Base-by-base conservation (phyloP, 2,329 filamentous ascomycete genomes). In the Penicillium sp. region DNA sequence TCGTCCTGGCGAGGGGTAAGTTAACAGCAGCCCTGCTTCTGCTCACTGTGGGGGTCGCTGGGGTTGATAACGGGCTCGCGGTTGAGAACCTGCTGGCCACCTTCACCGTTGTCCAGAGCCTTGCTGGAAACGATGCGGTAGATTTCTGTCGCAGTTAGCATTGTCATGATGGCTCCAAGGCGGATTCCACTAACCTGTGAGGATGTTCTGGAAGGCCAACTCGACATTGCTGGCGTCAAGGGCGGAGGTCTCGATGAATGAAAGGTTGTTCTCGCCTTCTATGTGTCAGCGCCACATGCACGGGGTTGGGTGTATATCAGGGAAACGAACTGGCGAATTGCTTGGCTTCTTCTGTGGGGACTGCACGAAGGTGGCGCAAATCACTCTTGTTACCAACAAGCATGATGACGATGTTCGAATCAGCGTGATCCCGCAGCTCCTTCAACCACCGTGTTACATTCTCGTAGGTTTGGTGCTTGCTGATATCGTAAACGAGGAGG, bases 381-480 rank as follows among this genome's bases (percentile, higher is more conserved):
- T 99, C 94, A 78, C 92, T 97, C 89, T 99, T 99, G 87, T 99
- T 99, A 77, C 94, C 94, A 53, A 97, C 94, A 70, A 99, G 83
- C 94, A 99, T 99, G 75, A 99, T 99, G 70, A 99, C 92, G 70
- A 97, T 97, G 81, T 97, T 97, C 70, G 92, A 92, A 76, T 99
- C 94, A 67, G 94, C 94, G 78, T 99, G 92, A 74, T 97, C 94
- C 69, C 94, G 87, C 72, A 99, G 84, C 83, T 99, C 94, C 82
- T 97, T 99, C 81, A 99, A 81, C 94, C 94, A 99, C 79, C 95
- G 86, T 65, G 92, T 97, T 71, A 99, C 94, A 75, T 97, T 97
- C 80, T 97, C 93, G 78, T 97, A 97, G 64, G 94, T 97, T 81
- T 96, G 92, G 79, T 97, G 92, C 85, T 97, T 97, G 89, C 91